Evolutionary conservation across 495 filamentous ascomycete species (phyloP).

Genomic region (Penicillium nucicola): DNA sequence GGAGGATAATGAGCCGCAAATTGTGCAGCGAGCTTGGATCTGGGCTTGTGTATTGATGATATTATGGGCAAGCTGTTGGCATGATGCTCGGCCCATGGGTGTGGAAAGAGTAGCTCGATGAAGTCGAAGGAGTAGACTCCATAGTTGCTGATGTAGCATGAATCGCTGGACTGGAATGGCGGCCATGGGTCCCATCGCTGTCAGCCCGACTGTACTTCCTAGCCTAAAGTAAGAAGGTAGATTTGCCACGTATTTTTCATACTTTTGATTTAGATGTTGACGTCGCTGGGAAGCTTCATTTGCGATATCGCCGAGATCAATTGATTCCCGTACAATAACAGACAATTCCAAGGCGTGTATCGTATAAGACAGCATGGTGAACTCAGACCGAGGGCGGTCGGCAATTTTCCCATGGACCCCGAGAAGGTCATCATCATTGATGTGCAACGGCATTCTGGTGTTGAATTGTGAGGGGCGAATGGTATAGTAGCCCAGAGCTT

Average conservation of each 20-base stretch:
- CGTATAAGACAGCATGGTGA: constrained; percentile 30
- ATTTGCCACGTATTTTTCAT: constrained; percentile 19
- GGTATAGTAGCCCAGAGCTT: constrained; percentile 24
- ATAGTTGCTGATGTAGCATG: constrained; percentile 34
- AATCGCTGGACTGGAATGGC: constrained; percentile 28
- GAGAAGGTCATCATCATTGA: constrained; percentile 25
- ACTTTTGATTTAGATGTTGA: constrained; percentile 9
- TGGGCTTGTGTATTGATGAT: constrained; percentile 24
- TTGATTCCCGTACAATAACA: constrained; percentile 19
- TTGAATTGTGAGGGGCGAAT: constrained; percentile 25
- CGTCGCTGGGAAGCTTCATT: not conserved
- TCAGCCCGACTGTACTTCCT: constrained; percentile 22
- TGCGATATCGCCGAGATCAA: constrained; percentile 10
- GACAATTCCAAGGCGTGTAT: constrained; percentile 19
- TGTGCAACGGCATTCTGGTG: constrained; percentile 22
- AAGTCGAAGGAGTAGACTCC: constrained; percentile 27
- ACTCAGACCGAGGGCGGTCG: constrained; percentile 27
- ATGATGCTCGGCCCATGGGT: constrained; percentile 13
- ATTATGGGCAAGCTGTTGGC: constrained; percentile 24
- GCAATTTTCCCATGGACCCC: constrained; percentile 2
- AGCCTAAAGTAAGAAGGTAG: constrained; percentile 25
- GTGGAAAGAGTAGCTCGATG: constrained; percentile 18
- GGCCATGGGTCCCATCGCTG: constrained; percentile 15
- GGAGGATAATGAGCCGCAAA: constrained; percentile 22
- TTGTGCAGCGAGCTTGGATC: constrained; percentile 23